Evolutionary conservation across 1,284 basidiomycete species (phyloP).

Genomic region (Leucocoprinus gongylophorus): DNA sequence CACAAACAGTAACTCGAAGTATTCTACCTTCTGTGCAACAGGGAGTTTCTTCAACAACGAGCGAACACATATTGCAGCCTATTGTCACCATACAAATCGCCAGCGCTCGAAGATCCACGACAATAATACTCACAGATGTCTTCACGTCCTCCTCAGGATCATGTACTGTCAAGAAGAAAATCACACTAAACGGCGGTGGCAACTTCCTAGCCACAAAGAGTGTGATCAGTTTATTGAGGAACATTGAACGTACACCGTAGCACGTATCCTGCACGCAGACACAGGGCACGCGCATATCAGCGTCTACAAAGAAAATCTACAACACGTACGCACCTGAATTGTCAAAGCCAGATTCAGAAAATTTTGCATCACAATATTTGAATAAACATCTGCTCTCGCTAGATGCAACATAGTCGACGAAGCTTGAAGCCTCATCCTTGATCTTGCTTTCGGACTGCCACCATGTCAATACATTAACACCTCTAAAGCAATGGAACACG

Average conservation of each 20-base stretch:
- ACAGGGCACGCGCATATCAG: not conserved
- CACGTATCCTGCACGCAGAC: conserved; percentile 64
- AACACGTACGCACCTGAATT: conserved; percentile 54
- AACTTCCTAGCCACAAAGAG: conserved; percentile 59
- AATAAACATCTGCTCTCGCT: conserved; percentile 55
- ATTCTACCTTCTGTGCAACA: conserved; percentile 57
- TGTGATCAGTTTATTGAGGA: conserved; percentile 70
- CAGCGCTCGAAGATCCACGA: not conserved
- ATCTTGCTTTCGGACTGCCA: conserved; percentile 51
- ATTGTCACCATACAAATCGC: not conserved
- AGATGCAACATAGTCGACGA: conserved; percentile 80
- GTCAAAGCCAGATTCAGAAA: conserved; percentile 71
- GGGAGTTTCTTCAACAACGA: conserved; percentile 6
- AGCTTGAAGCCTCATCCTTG: conserved; percentile 76
- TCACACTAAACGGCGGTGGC: conserved; percentile 68
- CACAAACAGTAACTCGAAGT: conserved; percentile 79
- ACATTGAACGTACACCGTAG: conserved; percentile 76
- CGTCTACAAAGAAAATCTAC: not conserved
- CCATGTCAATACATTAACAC: not conserved
- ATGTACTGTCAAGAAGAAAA: conserved; percentile 84
- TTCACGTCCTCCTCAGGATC: conserved; percentile 87
- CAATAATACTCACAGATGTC: conserved; percentile 38
- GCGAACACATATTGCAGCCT: conserved; percentile 57
- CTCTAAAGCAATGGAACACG: conserved; percentile 22
- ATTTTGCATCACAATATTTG: conserved; percentile 50